Base-by-base conservation (phyloP, 345 rosid species). In the Combretum micranthum region DNA sequence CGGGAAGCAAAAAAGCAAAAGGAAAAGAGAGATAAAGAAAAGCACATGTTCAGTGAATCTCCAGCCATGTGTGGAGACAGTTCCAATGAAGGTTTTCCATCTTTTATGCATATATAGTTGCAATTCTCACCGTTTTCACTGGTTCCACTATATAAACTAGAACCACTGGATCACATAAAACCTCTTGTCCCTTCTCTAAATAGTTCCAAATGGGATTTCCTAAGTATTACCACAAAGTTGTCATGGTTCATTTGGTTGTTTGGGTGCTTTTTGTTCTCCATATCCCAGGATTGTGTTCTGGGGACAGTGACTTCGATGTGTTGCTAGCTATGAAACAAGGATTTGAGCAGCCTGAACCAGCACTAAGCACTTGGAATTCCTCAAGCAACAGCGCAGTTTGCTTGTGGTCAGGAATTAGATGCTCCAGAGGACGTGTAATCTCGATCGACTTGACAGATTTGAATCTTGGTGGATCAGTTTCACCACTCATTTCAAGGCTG, bases 381-480 rank as follows among this genome's bases (percentile, higher is more conserved):
- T 25, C 59, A 3, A 42, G 25, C 48, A 4, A 44, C 19, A 20
- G 20, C 25, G 50, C 56, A 1, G 44, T 64, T 7, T 66, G 70
- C 39, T 53, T 52, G 2, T 66, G 70, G 70, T 18, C 50, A 4
- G 54, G 59, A 37, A 42, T 66, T 22, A 53, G 51, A 59, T 66
- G 70, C 60, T 37, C 15, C 3, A 53, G 47, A 13, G 49, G 64
- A n/a, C 55, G 50, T 3, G 60, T 66, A 32, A 60, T 54, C 16
- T 59, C 50, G 8, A 17, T 59, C 12, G 42, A 59, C 47, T 45
- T 66, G 18, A 44, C 70, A 6, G 59, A 54, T 20, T 37, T 46
- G 48, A 66, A 60, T 53, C 49, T 66, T 42, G 46, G 21, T 11
- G 70, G 70, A 23, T 44, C 70, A 2, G 26, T 66, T 49, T 60